Base-by-base conservation (phyloP, 805 yeast genomes). In the Sugiyamaella chiloensis region DNA sequence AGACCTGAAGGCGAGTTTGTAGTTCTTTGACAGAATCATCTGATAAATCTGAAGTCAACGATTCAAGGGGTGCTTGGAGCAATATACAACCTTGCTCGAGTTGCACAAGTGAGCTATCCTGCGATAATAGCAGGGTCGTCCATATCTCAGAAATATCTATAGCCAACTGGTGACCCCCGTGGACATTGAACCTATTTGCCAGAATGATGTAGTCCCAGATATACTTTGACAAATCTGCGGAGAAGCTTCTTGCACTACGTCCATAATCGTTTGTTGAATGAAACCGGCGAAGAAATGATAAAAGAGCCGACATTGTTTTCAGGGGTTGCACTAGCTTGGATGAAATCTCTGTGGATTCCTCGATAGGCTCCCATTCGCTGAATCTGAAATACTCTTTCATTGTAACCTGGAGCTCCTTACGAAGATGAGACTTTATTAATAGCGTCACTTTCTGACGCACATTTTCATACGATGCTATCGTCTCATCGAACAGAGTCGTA, bases 401-500 rank as follows among this genome's bases (percentile, higher is more conserved):
- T 1, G 65, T 48, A 12, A 55, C 42, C 40, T 69, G 70, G 20
- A 73, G 42, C 37, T 69, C 69, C 36, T 65, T 64, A 32, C 67
- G 69, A 20, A 73, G 56, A 44, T 68, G 64, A 7, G 51, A 54
- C 4, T 52, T 53, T 9, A 72, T 52, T 23, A 64, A 58, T 9
- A 55, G 52, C 3, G 62, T 60, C 2, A 70, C 63, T 30, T 63
- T 58, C 2, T 48, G 45, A 30, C 63, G 51, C 20, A 74, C 52
- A 5, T 61, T 63, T 14, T 60, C 49, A 51, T 74, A 75, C 1
- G 71, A 70, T 3, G 52, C 54, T 17, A 69, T 68, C 19, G 74
- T 70, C 19, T 73, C 71, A 44, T 72, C 74, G 52, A 75, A 75
- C 40, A 74, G 68, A 2, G 78, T 70, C 9, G 66, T 60, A 35